Conservation (phyloP, 2,329 filamentous ascomycete species). For the Clonostachys rhizophaga region DNA sequence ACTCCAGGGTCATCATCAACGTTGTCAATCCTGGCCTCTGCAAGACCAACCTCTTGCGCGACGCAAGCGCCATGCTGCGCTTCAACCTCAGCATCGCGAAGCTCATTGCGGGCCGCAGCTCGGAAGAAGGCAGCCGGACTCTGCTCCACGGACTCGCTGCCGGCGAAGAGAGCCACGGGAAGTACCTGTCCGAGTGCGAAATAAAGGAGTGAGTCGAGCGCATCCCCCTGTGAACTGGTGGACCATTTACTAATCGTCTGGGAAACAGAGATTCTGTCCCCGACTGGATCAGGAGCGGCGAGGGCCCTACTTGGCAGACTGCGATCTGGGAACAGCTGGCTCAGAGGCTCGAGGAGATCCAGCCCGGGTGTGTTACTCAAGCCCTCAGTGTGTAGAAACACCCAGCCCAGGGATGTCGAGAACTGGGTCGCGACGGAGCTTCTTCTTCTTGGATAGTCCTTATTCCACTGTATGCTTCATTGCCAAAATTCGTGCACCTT, state of each 20-base stretch:
- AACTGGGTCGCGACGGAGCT: too few species aligned
- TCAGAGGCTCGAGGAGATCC: constrained; percentile 14
- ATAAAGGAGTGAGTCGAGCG: constrained; percentile 16
- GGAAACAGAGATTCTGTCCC: constrained; percentile 8
- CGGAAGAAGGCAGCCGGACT: constrained; percentile 42
- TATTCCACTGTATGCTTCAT: too few species aligned
- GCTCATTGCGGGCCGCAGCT: neutral
- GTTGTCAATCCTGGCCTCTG: constrained; percentile 33
- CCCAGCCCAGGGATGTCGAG: neutral
- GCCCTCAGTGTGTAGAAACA: neutral
- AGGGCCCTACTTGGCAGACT: constrained; percentile 11
- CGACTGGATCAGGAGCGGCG: constrained; percentile 11
- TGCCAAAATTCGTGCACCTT: too few species aligned
- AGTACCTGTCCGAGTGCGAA: constrained; percentile 32
- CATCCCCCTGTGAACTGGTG: neutral
- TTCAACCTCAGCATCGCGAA: neutral
- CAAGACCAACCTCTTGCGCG: constrained; percentile 14
- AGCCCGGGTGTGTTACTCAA: constrained; percentile 15
- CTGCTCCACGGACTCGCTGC: constrained; percentile 26
- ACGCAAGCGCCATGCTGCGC: neutral
- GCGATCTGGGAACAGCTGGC: constrained; percentile 17
- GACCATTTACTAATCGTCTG: neutral
- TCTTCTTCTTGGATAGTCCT: too few species aligned
- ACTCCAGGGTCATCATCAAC: constrained; percentile 28
- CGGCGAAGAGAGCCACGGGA: constrained; percentile 36